Percentiles rank a stretch among this genome's conserved stretches.
Evolutionary conservation across 108 stramenopile species (phyloP).

Genomic region (Craspedostauros australis): DNA sequence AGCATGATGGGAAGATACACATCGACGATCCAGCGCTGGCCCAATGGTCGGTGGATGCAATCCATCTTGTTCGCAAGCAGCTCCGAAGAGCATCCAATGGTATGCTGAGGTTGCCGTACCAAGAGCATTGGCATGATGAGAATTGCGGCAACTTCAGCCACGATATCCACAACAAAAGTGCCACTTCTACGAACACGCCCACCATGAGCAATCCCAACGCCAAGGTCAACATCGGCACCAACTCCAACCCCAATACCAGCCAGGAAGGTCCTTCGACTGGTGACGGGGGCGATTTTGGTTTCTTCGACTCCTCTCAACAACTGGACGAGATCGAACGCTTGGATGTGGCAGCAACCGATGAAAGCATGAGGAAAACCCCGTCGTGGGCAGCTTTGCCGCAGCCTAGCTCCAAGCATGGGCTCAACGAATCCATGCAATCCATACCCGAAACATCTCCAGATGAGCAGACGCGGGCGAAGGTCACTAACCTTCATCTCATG

Average conservation of each 20-base stretch:
- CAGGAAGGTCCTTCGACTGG: no score
- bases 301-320: no score
- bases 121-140: conserved; percentile 53
- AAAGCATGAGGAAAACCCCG: no score
- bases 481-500: conserved; percentile 61
- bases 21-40: conserved; percentile 63
- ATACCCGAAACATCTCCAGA: background rate
- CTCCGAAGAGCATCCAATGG: conserved; percentile 61
- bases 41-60: conserved; percentile 82
- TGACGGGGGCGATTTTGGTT: no score
- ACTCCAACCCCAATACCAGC: no score
- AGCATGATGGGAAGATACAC: conserved; percentile 49
- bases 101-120: conserved; percentile 40
- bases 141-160: conserved; percentile 16
- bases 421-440: background rate
- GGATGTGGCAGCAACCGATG: no score
- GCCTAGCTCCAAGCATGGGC: no score
- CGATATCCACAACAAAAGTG: conserved; percentile 1
- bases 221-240: no score
- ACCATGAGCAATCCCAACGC: no score
- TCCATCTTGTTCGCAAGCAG: conserved; percentile 61
- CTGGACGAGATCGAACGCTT: no score
- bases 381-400: no score
- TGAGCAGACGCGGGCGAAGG: conserved; percentile 15
- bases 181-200: no score